phyloP scores from a whole-genome alignment of 78 protist species.

The Polysphondylium violaceum region DNA sequence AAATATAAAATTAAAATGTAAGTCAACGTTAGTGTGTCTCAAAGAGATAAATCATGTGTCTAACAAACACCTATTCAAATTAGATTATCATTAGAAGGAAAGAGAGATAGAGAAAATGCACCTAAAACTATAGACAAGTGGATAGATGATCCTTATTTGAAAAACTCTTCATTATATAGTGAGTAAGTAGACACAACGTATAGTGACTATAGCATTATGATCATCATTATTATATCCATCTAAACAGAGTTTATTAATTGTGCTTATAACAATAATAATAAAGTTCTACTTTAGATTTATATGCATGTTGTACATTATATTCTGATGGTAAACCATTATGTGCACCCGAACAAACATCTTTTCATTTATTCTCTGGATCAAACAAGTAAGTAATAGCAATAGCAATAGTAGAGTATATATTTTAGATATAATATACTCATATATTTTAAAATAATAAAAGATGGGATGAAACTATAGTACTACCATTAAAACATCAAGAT shows the following conservation, averaged over 20 bases:
- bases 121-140: constrained; percentile 58
- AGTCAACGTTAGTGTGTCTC: not conserved
- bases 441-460: not conserved
- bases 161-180: constrained; percentile 66
- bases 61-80: not conserved
- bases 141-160: constrained; percentile 64
- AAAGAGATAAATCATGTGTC: not conserved
- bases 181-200: constrained; percentile 6
- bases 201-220: no score
- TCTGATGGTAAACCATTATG: constrained; percentile 74
- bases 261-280: not conserved
- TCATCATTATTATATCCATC: no score
- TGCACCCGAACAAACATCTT: constrained; percentile 71
- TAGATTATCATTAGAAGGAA: constrained; percentile 70
- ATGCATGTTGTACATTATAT: constrained; percentile 74
- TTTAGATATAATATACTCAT: not conserved
- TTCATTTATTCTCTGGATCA: constrained; percentile 27
- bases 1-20: constrained; percentile 75
- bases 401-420: not conserved
- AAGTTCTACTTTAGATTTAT: constrained; percentile 65
- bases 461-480: constrained; percentile 64
- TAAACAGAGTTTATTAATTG: no score
- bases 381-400: not conserved
- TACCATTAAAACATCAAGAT: constrained; percentile 81
- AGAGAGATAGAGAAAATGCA: constrained; percentile 60